A percentile compares a stretch with the other conserved stretches of the same genome.
Conservation (phyloP, 139 green algal species). For the Nannochloris sp. region DNA sequence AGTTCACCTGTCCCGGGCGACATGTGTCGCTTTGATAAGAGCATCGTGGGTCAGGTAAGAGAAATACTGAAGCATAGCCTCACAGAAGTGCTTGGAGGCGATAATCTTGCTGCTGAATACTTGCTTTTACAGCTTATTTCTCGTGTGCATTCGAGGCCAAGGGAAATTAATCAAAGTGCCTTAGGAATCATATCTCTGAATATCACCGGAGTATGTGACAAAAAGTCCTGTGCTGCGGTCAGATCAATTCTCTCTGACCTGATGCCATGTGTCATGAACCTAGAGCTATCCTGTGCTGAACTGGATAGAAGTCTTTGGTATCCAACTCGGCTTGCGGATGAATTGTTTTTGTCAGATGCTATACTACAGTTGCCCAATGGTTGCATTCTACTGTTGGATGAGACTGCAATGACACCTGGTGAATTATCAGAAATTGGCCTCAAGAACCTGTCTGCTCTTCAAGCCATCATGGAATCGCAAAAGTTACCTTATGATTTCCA, state of each 20-base stretch:
- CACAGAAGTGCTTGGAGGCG: slow-evolving; percentile 43
- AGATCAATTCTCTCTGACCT: slow-evolving; percentile 15
- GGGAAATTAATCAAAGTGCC: background rate
- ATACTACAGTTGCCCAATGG: slow-evolving; percentile 50
- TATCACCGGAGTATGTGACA: slow-evolving; percentile 17
- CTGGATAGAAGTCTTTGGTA: slow-evolving; percentile 32
- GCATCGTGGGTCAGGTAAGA: background rate
- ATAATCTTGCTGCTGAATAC: slow-evolving; percentile 67
- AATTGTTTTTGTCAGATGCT: slow-evolving; percentile 12
- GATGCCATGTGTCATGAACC: slow-evolving; percentile 11
- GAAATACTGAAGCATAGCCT: slow-evolving; percentile 14
- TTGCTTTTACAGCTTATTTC: slow-evolving; percentile 41
- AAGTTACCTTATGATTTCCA: slow-evolving; percentile 59
- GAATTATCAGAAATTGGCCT: slow-evolving; percentile 44
- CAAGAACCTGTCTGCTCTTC: slow-evolving; percentile 40
- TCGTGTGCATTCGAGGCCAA: background rate
- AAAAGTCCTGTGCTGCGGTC: background rate
- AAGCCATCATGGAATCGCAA: slow-evolving; percentile 37
- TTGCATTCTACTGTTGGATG: slow-evolving; percentile 59
- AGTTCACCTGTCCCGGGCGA: background rate
- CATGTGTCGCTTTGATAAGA: background rate
- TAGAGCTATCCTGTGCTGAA: slow-evolving; percentile 16
- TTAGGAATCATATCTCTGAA: slow-evolving; percentile 31
- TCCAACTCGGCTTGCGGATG: slow-evolving; percentile 21
- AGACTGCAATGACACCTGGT: slow-evolving; percentile 47